phyloP scores from a whole-genome alignment of 2,329 filamentous ascomycete species.

The Talaromyces sp. region DNA sequence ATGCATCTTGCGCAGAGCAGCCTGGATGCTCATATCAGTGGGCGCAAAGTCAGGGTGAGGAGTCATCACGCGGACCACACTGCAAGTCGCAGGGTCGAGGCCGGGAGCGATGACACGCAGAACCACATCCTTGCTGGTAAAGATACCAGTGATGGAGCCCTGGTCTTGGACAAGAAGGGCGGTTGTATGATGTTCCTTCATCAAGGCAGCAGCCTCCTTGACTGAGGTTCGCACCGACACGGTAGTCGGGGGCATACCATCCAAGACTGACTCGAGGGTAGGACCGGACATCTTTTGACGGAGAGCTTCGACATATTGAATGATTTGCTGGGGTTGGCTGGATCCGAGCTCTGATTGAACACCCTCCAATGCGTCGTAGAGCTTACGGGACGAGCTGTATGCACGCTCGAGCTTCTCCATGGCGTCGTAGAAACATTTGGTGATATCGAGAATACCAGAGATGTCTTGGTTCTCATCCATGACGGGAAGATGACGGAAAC shows the following conservation, averaged over 20 bases:
- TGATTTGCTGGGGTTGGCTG: slow-evolving; percentile 96
- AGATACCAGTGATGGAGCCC: slow-evolving; percentile 96
- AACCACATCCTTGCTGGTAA: slow-evolving; percentile 98
- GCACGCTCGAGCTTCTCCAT: slow-evolving; percentile 99
- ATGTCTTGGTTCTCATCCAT: slow-evolving; percentile 99
- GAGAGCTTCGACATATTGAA: slow-evolving; percentile 96
- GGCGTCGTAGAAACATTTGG: slow-evolving; percentile 99
- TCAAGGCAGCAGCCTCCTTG: slow-evolving; percentile 87
- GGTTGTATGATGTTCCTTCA: slow-evolving; percentile 99
- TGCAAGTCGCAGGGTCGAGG: slow-evolving; percentile 89
- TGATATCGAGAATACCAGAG: slow-evolving; percentile 95
- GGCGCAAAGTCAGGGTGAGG: slow-evolving; percentile 98
- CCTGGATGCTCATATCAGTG: slow-evolving; percentile 98
- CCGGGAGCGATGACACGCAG: slow-evolving; percentile 96
- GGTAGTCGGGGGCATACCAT: slow-evolving; percentile 85
- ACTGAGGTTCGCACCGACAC: slow-evolving; percentile 95
- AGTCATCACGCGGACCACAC: slow-evolving; percentile 97
- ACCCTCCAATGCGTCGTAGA: slow-evolving; percentile 95
- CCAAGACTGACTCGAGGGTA: slow-evolving; percentile 89
- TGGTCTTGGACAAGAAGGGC: slow-evolving; percentile 95
- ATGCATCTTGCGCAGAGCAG: slow-evolving; percentile 97
- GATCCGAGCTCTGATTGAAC: slow-evolving; percentile 95
- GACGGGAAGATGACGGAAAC: slow-evolving; percentile 93
- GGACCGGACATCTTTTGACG: slow-evolving; percentile 96
- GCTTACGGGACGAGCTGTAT: slow-evolving; percentile 94